A percentile compares a stretch with the other conserved stretches of the same genome.
phyloP scores from a whole-genome alignment of 306 rosid species.

The Cucurbita pepo region DNA sequence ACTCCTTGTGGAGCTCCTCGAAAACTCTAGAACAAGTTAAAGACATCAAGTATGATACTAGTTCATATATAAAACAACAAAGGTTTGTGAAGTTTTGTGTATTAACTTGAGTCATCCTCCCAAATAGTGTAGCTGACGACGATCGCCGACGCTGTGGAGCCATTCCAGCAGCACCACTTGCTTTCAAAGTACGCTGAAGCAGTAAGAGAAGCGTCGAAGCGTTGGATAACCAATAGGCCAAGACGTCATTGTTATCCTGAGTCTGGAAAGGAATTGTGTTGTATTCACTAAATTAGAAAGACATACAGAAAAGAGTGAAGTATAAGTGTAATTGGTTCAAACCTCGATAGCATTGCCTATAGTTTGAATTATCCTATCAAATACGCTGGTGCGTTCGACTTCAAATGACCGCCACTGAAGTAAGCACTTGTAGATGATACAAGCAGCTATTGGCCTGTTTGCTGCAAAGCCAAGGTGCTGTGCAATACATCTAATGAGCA shows the following conservation, averaged over 20 bases:
- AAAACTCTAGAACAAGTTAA: slow-evolving; percentile 50
- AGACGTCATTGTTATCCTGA: slow-evolving; percentile 73
- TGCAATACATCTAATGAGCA: slow-evolving; percentile 72
- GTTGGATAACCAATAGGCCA: slow-evolving; percentile 92
- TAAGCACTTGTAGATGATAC: slow-evolving; percentile 88
- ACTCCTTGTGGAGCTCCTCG: slow-evolving; percentile 90
- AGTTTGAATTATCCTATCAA: slow-evolving; percentile 88
- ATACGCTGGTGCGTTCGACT: slow-evolving; percentile 93
- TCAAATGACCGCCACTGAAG: slow-evolving; percentile 99
- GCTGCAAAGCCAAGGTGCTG: slow-evolving; percentile 93
- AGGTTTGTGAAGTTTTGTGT: not conserved
- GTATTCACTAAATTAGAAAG: not conserved
- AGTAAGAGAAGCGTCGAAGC: slow-evolving; percentile 86
- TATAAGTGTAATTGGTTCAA: not conserved
- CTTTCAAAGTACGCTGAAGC: slow-evolving; percentile 96
- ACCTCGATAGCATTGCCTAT: slow-evolving; percentile 79
- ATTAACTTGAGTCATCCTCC: slow-evolving; percentile 98
- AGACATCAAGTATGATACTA: slow-evolving; percentile 1
- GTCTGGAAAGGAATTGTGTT: slow-evolving; percentile 25
- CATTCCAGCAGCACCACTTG: slow-evolving; percentile 98
- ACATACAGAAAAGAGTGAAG: not conserved
- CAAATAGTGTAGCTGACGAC: slow-evolving; percentile 79
- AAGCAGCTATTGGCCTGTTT: slow-evolving; percentile 90
- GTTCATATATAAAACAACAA: not conserved
- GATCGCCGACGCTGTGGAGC: slow-evolving; percentile 96